Conservation (phyloP, 495 filamentous ascomycete species). For the Pseudomonodictys pantanalensis region DNA sequence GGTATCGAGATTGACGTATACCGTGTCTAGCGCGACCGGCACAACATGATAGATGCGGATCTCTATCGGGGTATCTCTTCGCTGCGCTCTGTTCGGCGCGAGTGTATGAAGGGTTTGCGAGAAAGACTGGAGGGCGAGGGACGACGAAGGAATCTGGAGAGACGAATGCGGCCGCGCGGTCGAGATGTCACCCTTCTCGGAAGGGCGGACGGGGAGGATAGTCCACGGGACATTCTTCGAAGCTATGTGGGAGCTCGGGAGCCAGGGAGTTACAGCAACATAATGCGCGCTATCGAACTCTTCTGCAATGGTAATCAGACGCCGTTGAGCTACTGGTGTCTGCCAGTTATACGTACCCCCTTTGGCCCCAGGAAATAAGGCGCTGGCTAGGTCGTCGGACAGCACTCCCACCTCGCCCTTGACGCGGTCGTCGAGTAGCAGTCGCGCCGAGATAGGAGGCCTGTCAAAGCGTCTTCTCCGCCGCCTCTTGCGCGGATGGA, state of each 20-base stretch:
- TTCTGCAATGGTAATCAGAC: background rate
- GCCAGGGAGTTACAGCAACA: conserved; percentile 79
- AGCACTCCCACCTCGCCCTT: conserved; percentile 85
- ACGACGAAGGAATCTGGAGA: conserved; percentile 76
- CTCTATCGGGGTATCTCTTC: conserved; percentile 55
- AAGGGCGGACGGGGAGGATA: conserved; percentile 68
- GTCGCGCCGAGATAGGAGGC: conserved; percentile 56
- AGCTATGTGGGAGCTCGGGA: conserved; percentile 53
- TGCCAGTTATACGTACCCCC: background rate
- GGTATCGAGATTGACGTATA: conserved; percentile 80
- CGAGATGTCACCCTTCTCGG: conserved; percentile 32
- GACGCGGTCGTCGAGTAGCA: conserved; percentile 77
- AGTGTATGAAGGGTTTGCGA: conserved; percentile 50
- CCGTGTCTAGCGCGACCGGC: conserved; percentile 72
- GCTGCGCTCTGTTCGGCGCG: conserved; percentile 60
- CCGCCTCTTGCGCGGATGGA: conserved; percentile 44
- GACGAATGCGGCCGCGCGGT: conserved; percentile 65
- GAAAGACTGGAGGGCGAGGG: conserved; percentile 75
- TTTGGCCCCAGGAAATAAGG: conserved; percentile 65
- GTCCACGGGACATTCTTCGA: conserved; percentile 74
- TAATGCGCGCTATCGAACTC: conserved; percentile 39
- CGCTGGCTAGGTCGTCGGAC: conserved; percentile 78
- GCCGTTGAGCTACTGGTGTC: background rate
- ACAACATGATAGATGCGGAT: conserved; percentile 78
- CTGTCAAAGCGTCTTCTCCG: conserved; percentile 53